Evolutionary conservation across 164 flowering plant species (phyloP).

Genomic region (Tinospora cordifolia): DNA sequence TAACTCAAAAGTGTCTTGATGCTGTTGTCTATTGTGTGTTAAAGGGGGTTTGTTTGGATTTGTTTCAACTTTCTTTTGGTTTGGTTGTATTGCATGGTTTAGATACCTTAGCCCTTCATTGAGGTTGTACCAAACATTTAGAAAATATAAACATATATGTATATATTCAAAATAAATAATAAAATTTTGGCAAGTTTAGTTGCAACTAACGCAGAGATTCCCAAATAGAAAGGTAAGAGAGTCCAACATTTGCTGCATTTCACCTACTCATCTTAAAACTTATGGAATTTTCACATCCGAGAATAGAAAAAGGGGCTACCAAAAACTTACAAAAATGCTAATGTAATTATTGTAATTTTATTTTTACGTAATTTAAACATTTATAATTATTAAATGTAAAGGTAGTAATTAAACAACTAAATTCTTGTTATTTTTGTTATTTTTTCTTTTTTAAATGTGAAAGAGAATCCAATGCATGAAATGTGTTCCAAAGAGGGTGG

Average conservation of each 20-base stretch:
- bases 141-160: too few relatives aligned
- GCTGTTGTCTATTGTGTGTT: too few relatives aligned
- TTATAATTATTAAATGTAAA: too few relatives aligned
- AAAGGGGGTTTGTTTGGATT: background rate
- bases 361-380: too few relatives aligned
- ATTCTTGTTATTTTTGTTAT: background rate
- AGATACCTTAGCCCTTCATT: background rate
- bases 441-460: background rate
- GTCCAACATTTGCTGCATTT: background rate
- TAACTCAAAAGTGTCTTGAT: too few relatives aligned
- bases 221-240: background rate
- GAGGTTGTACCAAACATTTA: slow-evolving; percentile 8
- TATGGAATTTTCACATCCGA: background rate
- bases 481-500: background rate
- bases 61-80: background rate
- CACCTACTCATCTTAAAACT: background rate
- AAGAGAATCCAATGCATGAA: background rate
- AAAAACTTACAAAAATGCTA: too few relatives aligned
- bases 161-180: background rate
- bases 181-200: background rate
- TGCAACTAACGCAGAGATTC: slow-evolving; percentile 6
- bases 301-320: background rate
- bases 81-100: background rate
- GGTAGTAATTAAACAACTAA: too few relatives aligned
- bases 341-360: too few relatives aligned